These are phyloP conservation scores for Dendrobium chrysotoxum DNA, from an alignment of 106 monocot species.

Conservation along the genomic window DNA sequence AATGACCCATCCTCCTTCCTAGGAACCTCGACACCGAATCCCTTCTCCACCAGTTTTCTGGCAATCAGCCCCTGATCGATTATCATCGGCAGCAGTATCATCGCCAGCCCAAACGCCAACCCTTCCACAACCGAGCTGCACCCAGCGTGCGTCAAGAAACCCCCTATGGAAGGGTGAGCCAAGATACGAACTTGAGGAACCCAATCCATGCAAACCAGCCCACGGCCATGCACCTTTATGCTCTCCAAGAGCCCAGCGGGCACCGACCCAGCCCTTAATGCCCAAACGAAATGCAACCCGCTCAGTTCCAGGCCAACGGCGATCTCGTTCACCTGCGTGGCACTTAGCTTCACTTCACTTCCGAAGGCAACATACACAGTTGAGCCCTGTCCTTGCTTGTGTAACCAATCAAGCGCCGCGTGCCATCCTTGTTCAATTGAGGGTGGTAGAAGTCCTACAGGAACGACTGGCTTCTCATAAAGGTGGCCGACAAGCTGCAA, in stretches of 20 bases:
- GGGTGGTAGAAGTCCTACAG: slow-evolving; percentile 13
- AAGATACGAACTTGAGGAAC: slow-evolving; percentile 3
- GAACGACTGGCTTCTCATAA: slow-evolving; percentile 3
- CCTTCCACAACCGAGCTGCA: slow-evolving; percentile 7
- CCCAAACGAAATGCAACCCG: slow-evolving; percentile 1
- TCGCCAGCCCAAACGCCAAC: slow-evolving; percentile 13
- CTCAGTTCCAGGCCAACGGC: not conserved
- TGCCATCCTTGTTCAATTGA: not conserved
- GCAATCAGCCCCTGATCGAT: slow-evolving; percentile 51
- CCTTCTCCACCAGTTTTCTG: slow-evolving; percentile 26
- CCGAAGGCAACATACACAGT: slow-evolving; percentile 9
- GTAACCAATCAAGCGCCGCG: not conserved
- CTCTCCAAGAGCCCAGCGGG: not conserved
- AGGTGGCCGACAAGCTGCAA: slow-evolving; percentile 1
- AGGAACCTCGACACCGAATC: slow-evolving; percentile 30
- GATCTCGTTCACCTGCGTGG: not conserved
- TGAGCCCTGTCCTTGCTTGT: not conserved
- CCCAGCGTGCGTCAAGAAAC: slow-evolving; percentile 6
- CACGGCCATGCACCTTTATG: not conserved
- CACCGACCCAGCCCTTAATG: not conserved
- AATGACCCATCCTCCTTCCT: slow-evolving; percentile 29
- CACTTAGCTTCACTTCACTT: slow-evolving; percentile 8
- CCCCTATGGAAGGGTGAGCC: slow-evolving; percentile 6
- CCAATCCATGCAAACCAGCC: not conserved
- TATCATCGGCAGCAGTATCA: slow-evolving; percentile 33